Evolutionary conservation across 164 flowering plant species (phyloP).

Genomic region (Nymphaea colorata): DNA sequence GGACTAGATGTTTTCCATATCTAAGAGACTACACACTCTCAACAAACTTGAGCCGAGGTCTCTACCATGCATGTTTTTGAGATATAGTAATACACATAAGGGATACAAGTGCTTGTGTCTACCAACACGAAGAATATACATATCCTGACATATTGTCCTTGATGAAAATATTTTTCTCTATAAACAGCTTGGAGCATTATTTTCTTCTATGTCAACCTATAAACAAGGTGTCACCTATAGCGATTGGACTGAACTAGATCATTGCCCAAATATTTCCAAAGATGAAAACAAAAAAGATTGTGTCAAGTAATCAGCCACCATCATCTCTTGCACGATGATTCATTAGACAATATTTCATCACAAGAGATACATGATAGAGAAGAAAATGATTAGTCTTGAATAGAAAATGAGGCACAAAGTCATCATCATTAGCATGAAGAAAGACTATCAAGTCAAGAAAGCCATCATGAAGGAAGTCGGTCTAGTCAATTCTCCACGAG

Average conservation of each 20-base stretch:
- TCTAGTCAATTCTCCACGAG: neutral
- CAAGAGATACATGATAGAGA: too few relatives aligned
- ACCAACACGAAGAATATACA: neutral
- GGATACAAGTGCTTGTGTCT: conserved; percentile 6
- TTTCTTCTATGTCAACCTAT: neutral
- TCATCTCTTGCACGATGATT: neutral
- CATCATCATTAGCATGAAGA: too few relatives aligned
- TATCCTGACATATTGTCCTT: conserved; percentile 9
- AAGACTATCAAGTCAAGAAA: neutral
- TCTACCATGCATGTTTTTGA: conserved; percentile 5
- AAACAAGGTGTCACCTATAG: too few relatives aligned
- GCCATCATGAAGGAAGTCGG: neutral
- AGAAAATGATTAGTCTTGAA: too few relatives aligned
- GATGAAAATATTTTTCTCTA: neutral
- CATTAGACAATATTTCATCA: neutral
- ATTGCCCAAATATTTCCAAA: neutral
- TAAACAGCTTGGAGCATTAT: too few relatives aligned
- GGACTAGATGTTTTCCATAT: conserved; percentile 3
- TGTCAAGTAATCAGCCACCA: too few relatives aligned
- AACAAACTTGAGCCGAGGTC: too few relatives aligned
- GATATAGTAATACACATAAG: conserved; percentile 2
- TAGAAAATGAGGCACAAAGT: too few relatives aligned
- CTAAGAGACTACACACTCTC: neutral
- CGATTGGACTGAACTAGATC: neutral
- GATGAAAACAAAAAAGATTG: too few relatives aligned